Base-by-base conservation (phyloP, 2,329 filamentous ascomycete species). In the Alternaria solani region DNA sequence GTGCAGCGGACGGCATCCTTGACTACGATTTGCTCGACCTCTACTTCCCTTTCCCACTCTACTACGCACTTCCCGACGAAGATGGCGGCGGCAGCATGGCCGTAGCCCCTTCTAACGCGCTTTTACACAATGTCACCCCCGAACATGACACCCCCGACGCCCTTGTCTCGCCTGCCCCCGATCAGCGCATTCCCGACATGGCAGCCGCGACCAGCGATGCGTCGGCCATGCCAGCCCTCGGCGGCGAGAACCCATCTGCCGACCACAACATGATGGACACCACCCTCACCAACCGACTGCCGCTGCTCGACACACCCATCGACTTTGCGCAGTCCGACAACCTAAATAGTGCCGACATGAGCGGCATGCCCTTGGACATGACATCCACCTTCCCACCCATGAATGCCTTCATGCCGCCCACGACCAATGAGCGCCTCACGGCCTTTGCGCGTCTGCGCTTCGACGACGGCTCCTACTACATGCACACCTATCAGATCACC, bases 391-490 rank as follows among this genome's bases (percentile, higher is more conserved):
- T 60, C 26, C 44, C 58, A 9, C 47, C 58, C 55, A 61, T 69
- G 63, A 61, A 63, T 38, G 54, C 62, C 28, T 57, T 68, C 57
- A 55, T 62, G 53, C 63, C 60, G 34, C 46, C 59, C 20, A 55
- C 61, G 26, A 67, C 62, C 59, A 65, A 77, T 53, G 72, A 77
- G 61, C 73, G 73, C 51, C 85, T 88, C 61, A 83, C 85, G 64
- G 87, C 87, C 34, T 89, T 87, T 75, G 88, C 87, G 41, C 88
- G 88, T 72, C 81, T 94, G 62, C 86, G 89, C 69, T 93, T 94
- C 73, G 84, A 86, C 66, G 91, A 94, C 80, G 90, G 90, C 72
- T 86, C 88, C 57, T 93, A 91, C 75, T 91, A 91, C 78, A 91
- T 94, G 88, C 92, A 88, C 52, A 92, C 90, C 1, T 89, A 89